Evolutionary conservation across 345 rosid species (phyloP), one percentile per base, ranked within the genome.

Genomic region (Firmiana major): DNA sequence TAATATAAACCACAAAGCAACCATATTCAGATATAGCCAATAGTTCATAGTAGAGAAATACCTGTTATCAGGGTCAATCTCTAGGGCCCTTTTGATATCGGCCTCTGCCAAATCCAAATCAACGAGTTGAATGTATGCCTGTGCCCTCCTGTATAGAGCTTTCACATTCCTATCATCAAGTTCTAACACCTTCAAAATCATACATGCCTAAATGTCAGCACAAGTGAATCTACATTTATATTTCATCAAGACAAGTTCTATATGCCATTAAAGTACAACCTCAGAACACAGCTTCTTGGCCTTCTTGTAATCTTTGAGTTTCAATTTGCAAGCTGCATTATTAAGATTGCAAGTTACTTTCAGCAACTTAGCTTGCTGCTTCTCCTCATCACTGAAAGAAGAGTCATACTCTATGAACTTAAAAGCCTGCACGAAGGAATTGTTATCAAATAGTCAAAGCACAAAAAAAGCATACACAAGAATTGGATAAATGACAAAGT

Each of bases 291-390:
- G 82, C 22, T 91, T 88, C 76, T 88, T 94, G 4, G 97, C 98
- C 57, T 92, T 80, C 70, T 90, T 92, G 85, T 88, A 93, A 1
- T 93, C 92, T 79, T 92, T 93, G 80, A 91, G 59, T 84, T 91
- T 93, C 77, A 93, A 83, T 81, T 92, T 90, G 87, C 97, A 96
- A 4, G 98, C 99, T 24, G 98, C 97, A 62, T 91, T 79, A 70
- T 96, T 96, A 17, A 96, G 88, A 75, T 94, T 92, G 82, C 97
- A 96, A 0, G 94, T 90, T 58, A 90, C 88, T 66, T 94, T 94
- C 71, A 97, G 77, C 2, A 87, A 85, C 85, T 92, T 97, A 0
- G 94, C 81, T 80, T 87, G 90, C 79, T 89, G 85, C 80, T 93
- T 93, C 84, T 93, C 99, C 38, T 95, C 97, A 9, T 95, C 97